These are phyloP conservation scores for Paxillus rubicundulus DNA, from an alignment of 768 basidiomycete species.

Conservation along the genomic window DNA sequence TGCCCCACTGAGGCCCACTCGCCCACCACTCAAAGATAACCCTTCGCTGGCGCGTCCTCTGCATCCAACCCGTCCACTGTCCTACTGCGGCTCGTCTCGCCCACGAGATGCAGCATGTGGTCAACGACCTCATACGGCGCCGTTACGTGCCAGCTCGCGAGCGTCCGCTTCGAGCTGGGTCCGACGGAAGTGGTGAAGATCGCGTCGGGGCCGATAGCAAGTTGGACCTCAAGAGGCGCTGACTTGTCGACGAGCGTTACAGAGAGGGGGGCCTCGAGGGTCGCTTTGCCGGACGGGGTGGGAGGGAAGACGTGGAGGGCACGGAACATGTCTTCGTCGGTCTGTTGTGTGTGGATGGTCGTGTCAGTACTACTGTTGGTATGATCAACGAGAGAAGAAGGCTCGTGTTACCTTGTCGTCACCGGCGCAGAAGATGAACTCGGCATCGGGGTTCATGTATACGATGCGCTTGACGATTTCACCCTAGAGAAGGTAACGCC, in stretches of 20 bases:
- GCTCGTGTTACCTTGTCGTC: conserved; percentile 79
- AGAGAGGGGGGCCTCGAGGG: conserved; percentile 58
- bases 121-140: conserved; percentile 85
- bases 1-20: too few species aligned
- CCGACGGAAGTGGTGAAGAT: conserved; percentile 95
- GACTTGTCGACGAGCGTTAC: conserved; percentile 36
- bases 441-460: conserved; percentile 90
- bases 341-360: conserved; percentile 42
- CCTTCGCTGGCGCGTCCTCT: conserved; percentile 11
- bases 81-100: conserved; percentile 21
- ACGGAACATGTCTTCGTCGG: conserved; percentile 99
- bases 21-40: conserved; percentile 14
- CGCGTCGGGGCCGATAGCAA: conserved; percentile 62
- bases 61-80: background rate
- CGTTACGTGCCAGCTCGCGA: conserved; percentile 91
- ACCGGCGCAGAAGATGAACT: conserved; percentile 96
- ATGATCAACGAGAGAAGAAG: background rate
- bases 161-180: conserved; percentile 81
- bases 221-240: conserved; percentile 44
- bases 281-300: conserved; percentile 33
- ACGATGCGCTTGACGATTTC: conserved; percentile 96
- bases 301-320: conserved; percentile 65
- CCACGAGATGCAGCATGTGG: conserved; percentile 65
- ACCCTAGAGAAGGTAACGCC: conserved; percentile 43
- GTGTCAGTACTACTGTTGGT: background rate